phyloP scores from a whole-genome alignment of 352 stramenopile genomes.

The Peronospora farinosa region DNA sequence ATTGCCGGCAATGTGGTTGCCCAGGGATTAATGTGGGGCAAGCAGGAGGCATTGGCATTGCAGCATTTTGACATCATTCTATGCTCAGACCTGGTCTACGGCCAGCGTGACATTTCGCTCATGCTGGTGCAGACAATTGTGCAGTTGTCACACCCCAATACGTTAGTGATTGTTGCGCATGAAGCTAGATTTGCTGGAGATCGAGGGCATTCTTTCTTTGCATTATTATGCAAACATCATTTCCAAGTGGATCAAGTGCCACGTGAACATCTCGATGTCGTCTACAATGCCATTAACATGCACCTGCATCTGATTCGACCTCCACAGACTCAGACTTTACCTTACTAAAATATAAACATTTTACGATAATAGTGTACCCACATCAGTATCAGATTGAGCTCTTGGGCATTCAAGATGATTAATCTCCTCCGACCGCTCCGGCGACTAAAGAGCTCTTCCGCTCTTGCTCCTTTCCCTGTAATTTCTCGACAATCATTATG shows the following conservation, averaged over 20 bases:
- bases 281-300: conserved; percentile 43
- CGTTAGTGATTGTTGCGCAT: conserved; percentile 40
- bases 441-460: conserved; percentile 7
- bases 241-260: conserved; percentile 33
- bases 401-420: conserved; percentile 11
- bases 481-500: conserved; percentile 19
- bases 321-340: neutral
- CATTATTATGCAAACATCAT: conserved; percentile 18
- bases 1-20: conserved; percentile 23
- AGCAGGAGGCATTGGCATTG: conserved; percentile 11
- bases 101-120: conserved; percentile 35
- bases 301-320: conserved; percentile 39
- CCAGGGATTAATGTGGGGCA: conserved; percentile 40
- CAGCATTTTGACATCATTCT: conserved; percentile 45
- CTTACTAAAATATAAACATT: neutral
- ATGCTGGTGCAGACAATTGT: conserved; percentile 42
- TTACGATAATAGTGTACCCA: neutral
- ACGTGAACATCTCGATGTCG: conserved; percentile 27
- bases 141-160: conserved; percentile 28
- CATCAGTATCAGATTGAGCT: neutral
- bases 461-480: neutral
- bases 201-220: conserved; percentile 46
- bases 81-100: conserved; percentile 55
- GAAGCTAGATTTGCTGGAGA: conserved; percentile 55
- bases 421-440: conserved; percentile 1